These are phyloP conservation scores for Daedalea quercina DNA, from an alignment of 768 basidiomycete genomes.

Conservation along the genomic window DNA sequence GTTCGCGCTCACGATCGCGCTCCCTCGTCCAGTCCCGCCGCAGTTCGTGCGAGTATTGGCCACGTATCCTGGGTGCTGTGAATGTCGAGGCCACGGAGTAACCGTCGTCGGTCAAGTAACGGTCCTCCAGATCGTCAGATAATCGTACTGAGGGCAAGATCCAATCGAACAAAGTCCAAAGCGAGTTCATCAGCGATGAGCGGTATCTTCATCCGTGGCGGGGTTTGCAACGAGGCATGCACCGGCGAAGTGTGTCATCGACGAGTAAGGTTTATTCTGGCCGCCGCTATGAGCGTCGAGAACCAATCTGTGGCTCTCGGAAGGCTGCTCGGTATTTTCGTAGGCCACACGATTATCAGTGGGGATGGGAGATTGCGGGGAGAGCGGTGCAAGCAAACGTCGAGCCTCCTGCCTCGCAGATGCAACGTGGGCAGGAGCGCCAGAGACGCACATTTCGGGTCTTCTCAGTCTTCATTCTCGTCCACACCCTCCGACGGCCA, in stretches of 20 bases:
- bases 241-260: conserved; percentile 7
- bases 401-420: not conserved
- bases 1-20: conserved; percentile 9
- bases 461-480: not conserved
- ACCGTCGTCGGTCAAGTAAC: conserved; percentile 10
- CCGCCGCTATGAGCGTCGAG: not conserved
- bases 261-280: not conserved
- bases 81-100: conserved; percentile 8
- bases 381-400: not conserved
- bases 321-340: not conserved
- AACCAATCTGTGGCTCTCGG: not conserved
- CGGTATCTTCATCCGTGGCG: conserved; percentile 12
- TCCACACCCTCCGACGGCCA: not conserved
- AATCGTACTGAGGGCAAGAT: conserved; percentile 23
- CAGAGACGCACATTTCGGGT: conserved; percentile 1
- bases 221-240: conserved; percentile 11
- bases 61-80: conserved; percentile 5
- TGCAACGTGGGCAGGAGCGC: not conserved
- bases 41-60: conserved; percentile 1
- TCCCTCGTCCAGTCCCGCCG: conserved; percentile 11
- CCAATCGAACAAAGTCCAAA: conserved; percentile 25
- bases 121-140: conserved; percentile 22
- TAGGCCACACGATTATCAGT: not conserved
- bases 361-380: not conserved
- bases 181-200: conserved; percentile 20